Evolutionary conservation across 2,329 filamentous ascomycete genomes (phyloP).

Genomic region (Microsporum ferrugineum): DNA sequence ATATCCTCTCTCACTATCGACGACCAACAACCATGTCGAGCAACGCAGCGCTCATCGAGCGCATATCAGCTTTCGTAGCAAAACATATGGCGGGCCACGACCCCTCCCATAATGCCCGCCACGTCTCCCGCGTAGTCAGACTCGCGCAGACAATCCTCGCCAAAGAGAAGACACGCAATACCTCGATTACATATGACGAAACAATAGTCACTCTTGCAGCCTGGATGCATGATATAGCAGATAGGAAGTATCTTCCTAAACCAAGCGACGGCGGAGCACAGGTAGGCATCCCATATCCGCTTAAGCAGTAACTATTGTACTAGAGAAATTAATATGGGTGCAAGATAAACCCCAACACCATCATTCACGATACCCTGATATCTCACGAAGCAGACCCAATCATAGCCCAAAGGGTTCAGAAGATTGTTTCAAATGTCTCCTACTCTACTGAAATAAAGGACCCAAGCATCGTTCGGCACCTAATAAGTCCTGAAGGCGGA

Average conservation of each 20-base stretch:
- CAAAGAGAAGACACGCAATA: slow-evolving; percentile 29
- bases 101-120: slow-evolving; percentile 51
- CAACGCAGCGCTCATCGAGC: slow-evolving; percentile 41
- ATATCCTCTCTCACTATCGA: background rate
- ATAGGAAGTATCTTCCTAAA: slow-evolving; percentile 59
- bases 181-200: slow-evolving; percentile 35
- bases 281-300: slow-evolving; percentile 11
- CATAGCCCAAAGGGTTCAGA: slow-evolving; percentile 57
- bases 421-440: slow-evolving; percentile 63
- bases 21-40: background rate
- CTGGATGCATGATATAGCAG: slow-evolving; percentile 78
- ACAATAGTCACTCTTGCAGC: slow-evolving; percentile 56
- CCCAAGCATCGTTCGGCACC: slow-evolving; percentile 45
- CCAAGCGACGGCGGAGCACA: background rate
- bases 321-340: slow-evolving; percentile 7
- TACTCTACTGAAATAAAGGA: slow-evolving; percentile 63
- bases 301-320: background rate
- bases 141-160: slow-evolving; percentile 56
- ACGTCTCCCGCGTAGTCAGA: slow-evolving; percentile 69
- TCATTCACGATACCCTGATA: slow-evolving; percentile 22
- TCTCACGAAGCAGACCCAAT: slow-evolving; percentile 41
- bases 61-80: slow-evolving; percentile 53
- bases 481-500: slow-evolving; percentile 40
- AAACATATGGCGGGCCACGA: slow-evolving; percentile 53
- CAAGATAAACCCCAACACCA: slow-evolving; percentile 18